Conservation (phyloP, 2,329 filamentous ascomycete genomes). For the Alternaria brassicicola region DNA sequence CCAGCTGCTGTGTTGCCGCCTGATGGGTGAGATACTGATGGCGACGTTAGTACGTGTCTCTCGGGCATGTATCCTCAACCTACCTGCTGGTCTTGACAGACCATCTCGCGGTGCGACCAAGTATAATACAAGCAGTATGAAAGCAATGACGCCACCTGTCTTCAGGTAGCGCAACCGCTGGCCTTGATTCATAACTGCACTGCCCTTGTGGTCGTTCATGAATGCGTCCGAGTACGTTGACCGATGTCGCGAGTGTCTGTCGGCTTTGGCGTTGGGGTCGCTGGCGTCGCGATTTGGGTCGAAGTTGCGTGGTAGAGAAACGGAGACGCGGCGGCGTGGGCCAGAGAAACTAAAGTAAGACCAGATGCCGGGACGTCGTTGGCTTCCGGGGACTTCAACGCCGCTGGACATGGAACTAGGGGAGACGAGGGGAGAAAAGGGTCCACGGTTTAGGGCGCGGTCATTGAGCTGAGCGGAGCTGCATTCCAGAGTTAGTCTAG, state of each 20-base stretch:
- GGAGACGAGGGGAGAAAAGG: slow-evolving; percentile 24
- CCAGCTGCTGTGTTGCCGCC: slow-evolving; percentile 56
- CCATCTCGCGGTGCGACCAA: slow-evolving; percentile 57
- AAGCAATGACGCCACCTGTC: slow-evolving; percentile 64
- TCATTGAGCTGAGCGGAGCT: slow-evolving; percentile 29
- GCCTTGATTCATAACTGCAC: slow-evolving; percentile 65
- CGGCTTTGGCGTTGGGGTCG: slow-evolving; percentile 56
- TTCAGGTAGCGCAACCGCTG: slow-evolving; percentile 67
- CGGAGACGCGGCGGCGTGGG: slow-evolving; percentile 59
- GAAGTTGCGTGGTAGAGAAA: slow-evolving; percentile 56
- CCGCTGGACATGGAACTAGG: slow-evolving; percentile 61
- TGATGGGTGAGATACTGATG: slow-evolving; percentile 29
- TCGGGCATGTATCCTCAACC: slow-evolving; percentile 6
- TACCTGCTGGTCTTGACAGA: slow-evolving; percentile 34
- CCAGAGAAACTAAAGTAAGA: slow-evolving; percentile 59
- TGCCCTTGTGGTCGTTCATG: slow-evolving; percentile 53
- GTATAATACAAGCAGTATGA: slow-evolving; percentile 64
- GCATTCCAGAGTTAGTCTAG: slow-evolving; percentile 20
- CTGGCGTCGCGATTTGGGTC: slow-evolving; percentile 39
- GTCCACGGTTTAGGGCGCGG: slow-evolving; percentile 25
- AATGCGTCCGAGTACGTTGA: slow-evolving; percentile 47
- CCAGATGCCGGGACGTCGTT: slow-evolving; percentile 58
- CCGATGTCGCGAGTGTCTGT: slow-evolving; percentile 49
- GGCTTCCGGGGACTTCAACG: slow-evolving; percentile 52
- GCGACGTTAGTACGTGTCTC: neutral